These are phyloP conservation scores for Neurospora sublineolata DNA, from an alignment of 495 filamentous ascomycete genomes.

Conservation along the genomic window DNA sequence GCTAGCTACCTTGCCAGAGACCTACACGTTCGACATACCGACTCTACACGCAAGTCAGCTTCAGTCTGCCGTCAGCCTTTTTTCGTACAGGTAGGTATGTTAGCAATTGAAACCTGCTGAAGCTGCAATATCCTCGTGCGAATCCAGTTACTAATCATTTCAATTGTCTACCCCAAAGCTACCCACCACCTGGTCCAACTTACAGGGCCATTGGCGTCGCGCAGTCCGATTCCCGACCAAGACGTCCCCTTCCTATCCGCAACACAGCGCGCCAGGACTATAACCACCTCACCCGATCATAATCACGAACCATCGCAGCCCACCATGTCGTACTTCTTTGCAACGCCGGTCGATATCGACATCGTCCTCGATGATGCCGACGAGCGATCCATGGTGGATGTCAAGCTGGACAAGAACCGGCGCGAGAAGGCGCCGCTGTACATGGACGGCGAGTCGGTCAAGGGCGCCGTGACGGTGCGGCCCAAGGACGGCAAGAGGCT, in stretches of 20 bases:
- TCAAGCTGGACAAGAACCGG: conserved; percentile 94
- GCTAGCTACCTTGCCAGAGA: not conserved
- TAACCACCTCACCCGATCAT: not conserved
- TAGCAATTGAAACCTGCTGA: not conserved
- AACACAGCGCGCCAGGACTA: not conserved
- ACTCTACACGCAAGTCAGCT: not conserved
- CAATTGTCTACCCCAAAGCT: not conserved
- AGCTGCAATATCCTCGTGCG: not conserved
- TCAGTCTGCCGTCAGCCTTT: not conserved
- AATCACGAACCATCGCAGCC: not conserved
- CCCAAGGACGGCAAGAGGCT: conserved; percentile 97
- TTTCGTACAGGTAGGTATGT: no score
- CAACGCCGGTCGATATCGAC: conserved; percentile 96
- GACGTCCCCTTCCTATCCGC: not conserved
- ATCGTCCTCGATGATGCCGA: conserved; percentile 92
- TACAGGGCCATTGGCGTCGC: not conserved
- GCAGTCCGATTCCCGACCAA: not conserved
- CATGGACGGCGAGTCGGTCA: conserved; percentile 96
- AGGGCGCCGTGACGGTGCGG: conserved; percentile 83
- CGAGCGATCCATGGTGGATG: conserved; percentile 87
- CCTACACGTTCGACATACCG: not conserved
- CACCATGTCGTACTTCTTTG: conserved; percentile 90
- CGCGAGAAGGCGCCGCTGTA: conserved; percentile 94
- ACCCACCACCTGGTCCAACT: not conserved
- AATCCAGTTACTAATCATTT: not conserved